These are phyloP conservation scores for Colletotrichum cuscutae DNA, from an alignment of 2,329 filamentous ascomycete species.

Conservation along the genomic window DNA sequence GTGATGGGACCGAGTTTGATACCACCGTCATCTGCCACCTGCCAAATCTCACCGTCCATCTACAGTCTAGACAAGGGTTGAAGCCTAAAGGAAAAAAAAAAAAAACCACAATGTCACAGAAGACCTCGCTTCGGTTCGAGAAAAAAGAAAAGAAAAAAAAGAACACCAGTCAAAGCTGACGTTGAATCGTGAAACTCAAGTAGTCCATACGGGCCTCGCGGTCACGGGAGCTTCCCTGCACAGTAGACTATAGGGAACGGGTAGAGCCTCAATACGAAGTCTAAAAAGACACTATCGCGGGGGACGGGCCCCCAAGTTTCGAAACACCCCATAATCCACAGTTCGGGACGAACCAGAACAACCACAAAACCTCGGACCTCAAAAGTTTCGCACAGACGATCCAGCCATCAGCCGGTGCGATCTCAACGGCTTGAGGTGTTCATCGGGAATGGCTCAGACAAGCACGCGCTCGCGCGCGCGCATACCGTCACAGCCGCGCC, in stretches of 20 bases:
- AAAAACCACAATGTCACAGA: background rate
- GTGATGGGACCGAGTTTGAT: no score
- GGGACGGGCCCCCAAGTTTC: background rate
- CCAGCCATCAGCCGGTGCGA: background rate
- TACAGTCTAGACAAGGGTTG: no score
- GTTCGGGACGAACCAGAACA: background rate
- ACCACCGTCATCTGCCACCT: no score
- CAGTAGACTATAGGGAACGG: no score
- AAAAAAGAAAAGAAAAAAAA: no score
- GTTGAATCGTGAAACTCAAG: background rate
- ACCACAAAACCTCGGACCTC: slow-evolving; percentile 3
- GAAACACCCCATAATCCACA: background rate
- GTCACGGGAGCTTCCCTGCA: no score
- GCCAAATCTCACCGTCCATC: no score
- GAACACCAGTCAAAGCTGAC: no score
- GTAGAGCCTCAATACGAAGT: background rate
- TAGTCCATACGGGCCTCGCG: background rate
- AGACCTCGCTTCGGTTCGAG: no score
- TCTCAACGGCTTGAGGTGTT: slow-evolving; percentile 1
- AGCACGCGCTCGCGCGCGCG: slow-evolving; percentile 11
- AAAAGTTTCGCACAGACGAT: slow-evolving; percentile 19
- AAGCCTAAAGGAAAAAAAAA: no score
- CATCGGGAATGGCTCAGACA: slow-evolving; percentile 7
- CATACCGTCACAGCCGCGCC: slow-evolving; percentile 1
- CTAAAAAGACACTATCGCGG: background rate